Evolutionary conservation across 2,329 filamentous ascomycete species (phyloP).

Genomic region (Colletotrichum aenigma): DNA sequence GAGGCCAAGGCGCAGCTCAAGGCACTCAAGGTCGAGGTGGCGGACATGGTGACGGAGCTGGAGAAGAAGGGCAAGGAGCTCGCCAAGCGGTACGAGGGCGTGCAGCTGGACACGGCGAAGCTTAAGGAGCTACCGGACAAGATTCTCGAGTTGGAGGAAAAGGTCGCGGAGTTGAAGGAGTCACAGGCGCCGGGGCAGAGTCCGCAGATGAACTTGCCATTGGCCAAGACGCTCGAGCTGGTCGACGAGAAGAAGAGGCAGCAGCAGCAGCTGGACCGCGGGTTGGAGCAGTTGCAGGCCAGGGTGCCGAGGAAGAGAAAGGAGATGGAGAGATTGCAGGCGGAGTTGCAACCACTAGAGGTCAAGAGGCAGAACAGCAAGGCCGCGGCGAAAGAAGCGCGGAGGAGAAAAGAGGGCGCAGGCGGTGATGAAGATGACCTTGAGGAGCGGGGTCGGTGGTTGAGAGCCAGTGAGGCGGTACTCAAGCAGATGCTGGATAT

Average conservation of each 20-base stretch:
- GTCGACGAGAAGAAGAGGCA: slow-evolving; percentile 56
- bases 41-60: slow-evolving; percentile 73
- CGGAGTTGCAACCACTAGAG: slow-evolving; percentile 73
- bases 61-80: slow-evolving; percentile 68
- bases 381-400: slow-evolving; percentile 73
- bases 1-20: slow-evolving; percentile 78
- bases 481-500: slow-evolving; percentile 68
- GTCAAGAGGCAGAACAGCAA: slow-evolving; percentile 68
- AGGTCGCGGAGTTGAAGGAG: slow-evolving; percentile 49
- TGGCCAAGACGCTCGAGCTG: slow-evolving; percentile 60
- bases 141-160: slow-evolving; percentile 52
- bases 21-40: slow-evolving; percentile 79
- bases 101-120: slow-evolving; percentile 51
- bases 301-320: slow-evolving; percentile 69
- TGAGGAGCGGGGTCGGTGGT: slow-evolving; percentile 78
- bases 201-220: slow-evolving; percentile 57
- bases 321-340: slow-evolving; percentile 69
- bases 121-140: slow-evolving; percentile 57
- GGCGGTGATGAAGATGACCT: slow-evolving; percentile 74
- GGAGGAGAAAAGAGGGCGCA: slow-evolving; percentile 68
- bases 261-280: slow-evolving; percentile 62
- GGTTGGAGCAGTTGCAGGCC: slow-evolving; percentile 66
- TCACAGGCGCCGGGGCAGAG: slow-evolving; percentile 41
- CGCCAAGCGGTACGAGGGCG: slow-evolving; percentile 54
- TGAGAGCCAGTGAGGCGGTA: slow-evolving; percentile 68